Evolutionary conservation across 2,329 filamentous ascomycete species (phyloP), one percentile per base, ranked within the genome.

Genomic region (Fusarium redolens): DNA sequence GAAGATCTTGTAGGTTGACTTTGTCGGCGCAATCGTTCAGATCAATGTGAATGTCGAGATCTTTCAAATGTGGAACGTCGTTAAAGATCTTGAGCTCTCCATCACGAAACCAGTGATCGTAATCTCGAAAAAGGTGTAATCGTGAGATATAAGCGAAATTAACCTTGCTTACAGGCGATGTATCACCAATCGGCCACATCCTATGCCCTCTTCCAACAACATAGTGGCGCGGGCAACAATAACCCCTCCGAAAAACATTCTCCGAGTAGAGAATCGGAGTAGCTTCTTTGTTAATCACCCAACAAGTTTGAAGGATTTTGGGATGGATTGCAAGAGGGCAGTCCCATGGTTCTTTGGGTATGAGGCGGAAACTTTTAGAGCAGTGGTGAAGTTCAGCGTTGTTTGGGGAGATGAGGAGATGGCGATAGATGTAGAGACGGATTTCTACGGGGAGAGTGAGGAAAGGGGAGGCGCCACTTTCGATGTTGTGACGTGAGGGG

Each of bases 341-440:
- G 11, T 62, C 40, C 17, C 38, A 44, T 7, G 28, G 22, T 5
- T 43, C 14, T 13, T 33, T 61, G 2, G 33, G 33, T 0, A 69
- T 7, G n/a, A 74, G 30, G 22, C 71, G 71, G 25, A 72, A 61
- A 6, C 25, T 37, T 8, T 43, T 31, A 3, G 48, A 20, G 10
- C 28, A 14, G 12, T 57, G 13, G 7, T 54, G 41, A 6, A 74
- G 10, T 11, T 61, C 43, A 8, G 59, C 20, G 7, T 47, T 8
- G 11, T 7, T 5, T 6, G 11, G 10, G 12, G 57, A 69, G 22
- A 50, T 9, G n/a, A 73, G 71, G 1, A 73, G 71, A 1, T 55
- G 17, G 13, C 44, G 56, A 20, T 72, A 74, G 17, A 74, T 63
- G 15, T n/a, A 22, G 13, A 74, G 60, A 14, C 71, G 54, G 8